Conservation (phyloP, 176 grass and related monocot genomes). For the Triticum dicoccoides region DNA sequence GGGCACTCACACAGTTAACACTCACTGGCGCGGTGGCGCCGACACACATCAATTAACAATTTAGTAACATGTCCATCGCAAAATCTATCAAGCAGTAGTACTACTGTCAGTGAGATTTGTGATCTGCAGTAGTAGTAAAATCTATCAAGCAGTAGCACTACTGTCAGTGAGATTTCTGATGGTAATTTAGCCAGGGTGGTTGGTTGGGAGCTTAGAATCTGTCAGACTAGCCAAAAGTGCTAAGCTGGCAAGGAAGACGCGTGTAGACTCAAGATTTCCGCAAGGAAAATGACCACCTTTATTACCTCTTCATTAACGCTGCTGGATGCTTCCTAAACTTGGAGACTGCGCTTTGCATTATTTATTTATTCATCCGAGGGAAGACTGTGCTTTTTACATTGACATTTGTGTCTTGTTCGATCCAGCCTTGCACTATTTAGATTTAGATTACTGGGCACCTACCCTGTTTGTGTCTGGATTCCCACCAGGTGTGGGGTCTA, state of each 20-base stretch:
- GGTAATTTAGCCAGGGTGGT: neutral
- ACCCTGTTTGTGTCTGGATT: slow-evolving; percentile 19
- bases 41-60: neutral
- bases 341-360: neutral
- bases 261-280: neutral
- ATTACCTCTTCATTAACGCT: slow-evolving; percentile 6
- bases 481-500: neutral
- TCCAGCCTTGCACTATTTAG: neutral
- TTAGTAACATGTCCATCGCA: neutral
- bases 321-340: neutral
- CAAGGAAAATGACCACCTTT: neutral
- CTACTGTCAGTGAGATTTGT: no score
- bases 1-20: neutral
- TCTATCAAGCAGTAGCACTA: no score
- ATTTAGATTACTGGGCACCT: slow-evolving; percentile 16
- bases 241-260: neutral
- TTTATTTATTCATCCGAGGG: neutral
- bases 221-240: neutral
- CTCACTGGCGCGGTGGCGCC: neutral
- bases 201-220: neutral
- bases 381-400: slow-evolving; percentile 5
- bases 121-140: no score
- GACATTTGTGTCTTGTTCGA: slow-evolving; percentile 7
- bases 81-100: neutral
- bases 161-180: no score